phyloP scores from a whole-genome alignment of 805 yeast species.

The Ogataea pini region DNA sequence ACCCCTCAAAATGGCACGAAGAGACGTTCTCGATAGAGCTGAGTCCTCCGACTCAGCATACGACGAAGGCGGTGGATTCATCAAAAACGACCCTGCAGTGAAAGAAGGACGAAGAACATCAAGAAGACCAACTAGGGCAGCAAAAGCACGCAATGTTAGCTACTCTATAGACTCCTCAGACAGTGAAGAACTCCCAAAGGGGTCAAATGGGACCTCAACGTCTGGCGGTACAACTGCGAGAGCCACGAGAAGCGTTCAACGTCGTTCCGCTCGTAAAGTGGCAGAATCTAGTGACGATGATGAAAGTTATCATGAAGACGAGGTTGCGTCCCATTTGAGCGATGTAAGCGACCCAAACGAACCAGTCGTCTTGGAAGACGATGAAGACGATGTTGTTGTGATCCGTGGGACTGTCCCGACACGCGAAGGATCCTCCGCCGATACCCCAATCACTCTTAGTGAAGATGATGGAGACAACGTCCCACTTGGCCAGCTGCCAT shows the following conservation, averaged over 20 bases:
- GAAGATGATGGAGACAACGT: conserved; percentile 20
- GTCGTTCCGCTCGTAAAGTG: background rate
- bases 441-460: conserved; percentile 16
- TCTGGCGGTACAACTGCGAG: too few relatives aligned
- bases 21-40: background rate
- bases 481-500: conserved; percentile 15
- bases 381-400: conserved; percentile 30
- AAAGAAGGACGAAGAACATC: conserved; percentile 21
- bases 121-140: conserved; percentile 15
- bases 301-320: conserved; percentile 12
- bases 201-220: background rate
- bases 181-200: conserved; percentile 2
- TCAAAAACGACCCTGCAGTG: conserved; percentile 39
- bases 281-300: conserved; percentile 13
- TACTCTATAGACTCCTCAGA: conserved; percentile 9
- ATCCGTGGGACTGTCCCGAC: conserved; percentile 5
- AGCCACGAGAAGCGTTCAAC: conserved; percentile 19
- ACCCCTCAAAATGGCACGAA: background rate
- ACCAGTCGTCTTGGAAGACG: conserved; percentile 23
- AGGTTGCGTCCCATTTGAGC: conserved; percentile 20
- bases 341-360: conserved; percentile 26
- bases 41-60: conserved; percentile 3
- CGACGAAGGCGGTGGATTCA: conserved; percentile 42
- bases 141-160: conserved; percentile 10
- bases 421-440: background rate